Percentiles rank a stretch among this genome's conserved stretches.
These are phyloP conservation scores for Xylaria sp. DNA, from an alignment of 2,329 filamentous ascomycete species.

Conservation along the genomic window DNA sequence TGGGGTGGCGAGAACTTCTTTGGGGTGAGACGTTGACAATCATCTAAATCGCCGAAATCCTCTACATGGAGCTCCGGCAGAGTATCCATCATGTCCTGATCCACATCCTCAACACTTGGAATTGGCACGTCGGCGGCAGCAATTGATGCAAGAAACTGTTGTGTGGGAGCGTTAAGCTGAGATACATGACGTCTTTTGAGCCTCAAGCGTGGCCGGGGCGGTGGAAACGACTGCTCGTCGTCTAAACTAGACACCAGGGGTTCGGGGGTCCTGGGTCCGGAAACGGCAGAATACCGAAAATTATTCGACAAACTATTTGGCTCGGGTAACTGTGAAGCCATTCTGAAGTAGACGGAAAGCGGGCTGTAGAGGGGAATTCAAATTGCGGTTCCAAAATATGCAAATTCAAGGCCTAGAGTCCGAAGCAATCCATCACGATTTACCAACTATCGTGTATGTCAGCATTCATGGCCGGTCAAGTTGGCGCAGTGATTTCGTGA, in stretches of 20 bases:
- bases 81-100: slow-evolving; percentile 58
- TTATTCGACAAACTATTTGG: slow-evolving; percentile 58
- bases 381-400: slow-evolving; percentile 27
- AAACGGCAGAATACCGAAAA: slow-evolving; percentile 53
- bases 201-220: slow-evolving; percentile 64
- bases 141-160: slow-evolving; percentile 75
- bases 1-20: slow-evolving; percentile 66
- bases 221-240: slow-evolving; percentile 55
- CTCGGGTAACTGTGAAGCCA: slow-evolving; percentile 60
- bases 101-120: slow-evolving; percentile 69
- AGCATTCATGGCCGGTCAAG: slow-evolving; percentile 32
- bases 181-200: slow-evolving; percentile 66
- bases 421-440: slow-evolving; percentile 37
- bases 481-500: slow-evolving; percentile 3
- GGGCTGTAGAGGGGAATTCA: slow-evolving; percentile 12
- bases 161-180: slow-evolving; percentile 66
- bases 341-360: slow-evolving; percentile 27
- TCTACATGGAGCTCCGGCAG: slow-evolving; percentile 52
- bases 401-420: slow-evolving; percentile 26
- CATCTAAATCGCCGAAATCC: slow-evolving; percentile 49
- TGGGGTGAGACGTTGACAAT: slow-evolving; percentile 51
- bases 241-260: slow-evolving; percentile 54
- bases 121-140: slow-evolving; percentile 72
- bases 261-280: slow-evolving; percentile 64
- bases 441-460: slow-evolving; percentile 25